Evolutionary conservation across 768 basidiomycete genomes (phyloP).

Genomic region (Phlegmacium glaucopus): DNA sequence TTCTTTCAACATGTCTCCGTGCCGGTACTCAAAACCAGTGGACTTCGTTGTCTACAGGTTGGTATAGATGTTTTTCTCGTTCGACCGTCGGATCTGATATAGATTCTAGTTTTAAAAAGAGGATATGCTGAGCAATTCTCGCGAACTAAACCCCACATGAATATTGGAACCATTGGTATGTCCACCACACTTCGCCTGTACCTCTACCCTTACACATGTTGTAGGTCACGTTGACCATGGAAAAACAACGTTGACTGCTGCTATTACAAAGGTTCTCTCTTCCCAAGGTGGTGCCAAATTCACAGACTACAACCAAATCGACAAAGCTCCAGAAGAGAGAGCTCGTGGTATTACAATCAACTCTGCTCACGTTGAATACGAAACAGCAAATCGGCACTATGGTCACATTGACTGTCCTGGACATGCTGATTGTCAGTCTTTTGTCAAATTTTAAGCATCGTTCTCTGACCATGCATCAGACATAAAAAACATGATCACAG

Average conservation of each 20-base stretch:
- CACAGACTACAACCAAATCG: conserved; percentile 95
- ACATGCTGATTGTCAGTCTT: conserved; percentile 82
- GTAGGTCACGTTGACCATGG: conserved; percentile 95
- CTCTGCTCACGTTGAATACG: conserved; percentile 98
- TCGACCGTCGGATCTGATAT: background rate
- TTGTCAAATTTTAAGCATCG: background rate
- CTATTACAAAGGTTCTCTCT: conserved; percentile 92
- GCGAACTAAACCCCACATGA: conserved; percentile 87
- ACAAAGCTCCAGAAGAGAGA: conserved; percentile 99
- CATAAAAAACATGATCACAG: conserved; percentile 99
- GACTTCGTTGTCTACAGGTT: conserved; percentile 26
- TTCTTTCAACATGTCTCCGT: conserved; percentile 32
- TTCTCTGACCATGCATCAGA: conserved; percentile 40
- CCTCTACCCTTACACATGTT: conserved; percentile 4
- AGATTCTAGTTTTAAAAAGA: conserved; percentile 46
- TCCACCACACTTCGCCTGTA: conserved; percentile 8
- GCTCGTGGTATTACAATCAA: conserved; percentile 99
- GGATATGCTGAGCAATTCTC: conserved; percentile 79
- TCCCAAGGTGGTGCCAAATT: conserved; percentile 76
- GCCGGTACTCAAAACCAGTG: conserved; percentile 30
- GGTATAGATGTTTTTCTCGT: conserved; percentile 16
- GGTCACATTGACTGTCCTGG: conserved; percentile 98
- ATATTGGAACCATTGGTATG: conserved; percentile 89
- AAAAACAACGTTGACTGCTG: conserved; percentile 95
- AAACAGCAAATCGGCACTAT: conserved; percentile 86